Conservation (phyloP, 768 basidiomycete genomes). For the Hirschioporus abietinus region DNA sequence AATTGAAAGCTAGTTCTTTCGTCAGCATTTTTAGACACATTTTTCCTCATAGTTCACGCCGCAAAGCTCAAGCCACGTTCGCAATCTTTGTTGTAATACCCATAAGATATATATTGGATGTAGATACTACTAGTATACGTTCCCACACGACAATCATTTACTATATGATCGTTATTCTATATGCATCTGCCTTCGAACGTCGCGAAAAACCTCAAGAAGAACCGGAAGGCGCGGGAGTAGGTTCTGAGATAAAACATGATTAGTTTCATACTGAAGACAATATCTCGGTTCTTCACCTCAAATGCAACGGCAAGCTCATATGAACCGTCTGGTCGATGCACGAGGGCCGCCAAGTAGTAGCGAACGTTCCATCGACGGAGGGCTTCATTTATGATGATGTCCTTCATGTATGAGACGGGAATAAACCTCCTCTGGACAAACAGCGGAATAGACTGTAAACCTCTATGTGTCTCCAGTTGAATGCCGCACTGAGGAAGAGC, state of each 20-base stretch:
- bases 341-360: conserved; percentile 56
- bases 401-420: conserved; percentile 45
- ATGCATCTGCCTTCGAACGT: conserved; percentile 39
- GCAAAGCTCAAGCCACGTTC: not conserved
- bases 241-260: conserved; percentile 37
- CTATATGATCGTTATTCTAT: conserved; percentile 1
- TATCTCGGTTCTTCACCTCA: conserved; percentile 38
- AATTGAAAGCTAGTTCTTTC: not conserved
- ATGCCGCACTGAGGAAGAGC: conserved; percentile 64
- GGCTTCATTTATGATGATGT: conserved; percentile 72
- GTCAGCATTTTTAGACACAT: not conserved
- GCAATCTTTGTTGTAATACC: conserved; percentile 4
- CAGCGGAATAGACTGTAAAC: conserved; percentile 36
- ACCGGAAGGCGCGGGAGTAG: conserved; percentile 58
- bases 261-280: conserved; percentile 5
- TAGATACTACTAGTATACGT: conserved; percentile 1
- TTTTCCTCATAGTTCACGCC: not conserved
- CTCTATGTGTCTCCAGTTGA: conserved; percentile 68
- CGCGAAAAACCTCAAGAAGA: conserved; percentile 52
- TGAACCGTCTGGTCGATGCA: conserved; percentile 23
- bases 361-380: conserved; percentile 66
- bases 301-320: conserved; percentile 50
- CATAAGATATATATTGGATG: conserved; percentile 1
- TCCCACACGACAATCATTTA: not conserved
- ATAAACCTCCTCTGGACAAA: conserved; percentile 49